Percentiles rank a stretch among this genome's conserved stretches.
Evolutionary conservation across 768 basidiomycete species (phyloP).

Genomic region (Leccinum variicolor): DNA sequence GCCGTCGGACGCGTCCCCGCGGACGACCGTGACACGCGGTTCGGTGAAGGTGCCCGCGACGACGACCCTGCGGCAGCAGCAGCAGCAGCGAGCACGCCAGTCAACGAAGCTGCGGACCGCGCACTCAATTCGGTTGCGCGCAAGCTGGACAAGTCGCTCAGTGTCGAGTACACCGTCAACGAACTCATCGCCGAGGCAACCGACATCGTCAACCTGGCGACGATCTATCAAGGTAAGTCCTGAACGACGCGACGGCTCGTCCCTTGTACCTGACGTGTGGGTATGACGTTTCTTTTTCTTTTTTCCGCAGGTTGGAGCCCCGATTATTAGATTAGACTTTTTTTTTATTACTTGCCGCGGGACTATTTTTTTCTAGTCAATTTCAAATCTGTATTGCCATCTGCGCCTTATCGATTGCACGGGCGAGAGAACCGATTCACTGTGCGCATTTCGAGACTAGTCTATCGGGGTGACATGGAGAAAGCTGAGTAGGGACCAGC

Average conservation of each 20-base stretch:
- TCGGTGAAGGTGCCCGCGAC: slow-evolving; percentile 31
- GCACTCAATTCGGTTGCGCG: slow-evolving; percentile 75
- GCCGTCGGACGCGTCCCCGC: slow-evolving; percentile 19
- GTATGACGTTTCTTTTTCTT: background rate
- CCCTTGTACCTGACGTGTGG: background rate
- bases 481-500: slow-evolving; percentile 11
- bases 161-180: slow-evolving; percentile 92
- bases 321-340: slow-evolving; percentile 26
- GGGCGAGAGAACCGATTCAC: slow-evolving; percentile 7
- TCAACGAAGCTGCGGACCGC: slow-evolving; percentile 86
- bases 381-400: background rate
- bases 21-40: slow-evolving; percentile 24
- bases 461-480: slow-evolving; percentile 23
- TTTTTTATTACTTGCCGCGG: background rate
- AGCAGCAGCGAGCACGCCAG: slow-evolving; percentile 47
- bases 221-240: slow-evolving; percentile 68
- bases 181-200: slow-evolving; percentile 88
- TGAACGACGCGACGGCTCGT: background rate
- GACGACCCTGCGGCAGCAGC: slow-evolving; percentile 45
- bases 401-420: slow-evolving; percentile 4
- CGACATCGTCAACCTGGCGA: slow-evolving; percentile 68
- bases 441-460: slow-evolving; percentile 16
- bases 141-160: slow-evolving; percentile 82
- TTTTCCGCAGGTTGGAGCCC: slow-evolving; percentile 40
- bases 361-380: background rate